Evolutionary conservation across 2,329 filamentous ascomycete species (phyloP).

Genomic region (Orbilia ellipsospora): DNA sequence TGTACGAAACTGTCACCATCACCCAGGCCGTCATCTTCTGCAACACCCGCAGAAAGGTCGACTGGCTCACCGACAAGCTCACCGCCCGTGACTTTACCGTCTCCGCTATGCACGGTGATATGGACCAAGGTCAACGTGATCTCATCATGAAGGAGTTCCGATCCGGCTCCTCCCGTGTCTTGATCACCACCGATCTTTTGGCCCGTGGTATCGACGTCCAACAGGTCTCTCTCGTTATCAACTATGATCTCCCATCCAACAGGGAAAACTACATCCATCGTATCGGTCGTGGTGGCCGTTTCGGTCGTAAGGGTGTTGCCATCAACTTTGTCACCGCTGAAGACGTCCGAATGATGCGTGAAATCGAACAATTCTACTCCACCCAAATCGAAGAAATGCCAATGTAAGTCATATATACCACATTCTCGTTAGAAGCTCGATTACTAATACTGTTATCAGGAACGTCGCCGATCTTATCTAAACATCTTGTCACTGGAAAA

Average conservation of each 20-base stretch:
- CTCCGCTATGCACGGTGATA: constrained; percentile 99
- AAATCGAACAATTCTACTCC: constrained; percentile 99
- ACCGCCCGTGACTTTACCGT: constrained; percentile 98
- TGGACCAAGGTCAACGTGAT: constrained; percentile 98
- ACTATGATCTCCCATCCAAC: constrained; percentile 99
- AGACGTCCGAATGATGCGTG: constrained; percentile 99
- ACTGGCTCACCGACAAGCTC: constrained; percentile 99
- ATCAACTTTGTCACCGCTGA: constrained; percentile 99
- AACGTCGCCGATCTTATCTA: constrained; percentile 81
- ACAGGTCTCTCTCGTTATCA: constrained; percentile 99
- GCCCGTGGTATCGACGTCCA: constrained; percentile 99
- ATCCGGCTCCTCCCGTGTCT: constrained; percentile 95
- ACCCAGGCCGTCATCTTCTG: constrained; percentile 99
- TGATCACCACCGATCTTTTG: constrained; percentile 97
- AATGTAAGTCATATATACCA: constrained; percentile 77
- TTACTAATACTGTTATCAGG: constrained; percentile 46
- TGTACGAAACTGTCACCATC: constrained; percentile 99
- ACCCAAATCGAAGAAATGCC: constrained; percentile 99
- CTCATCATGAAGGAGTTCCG: constrained; percentile 99
- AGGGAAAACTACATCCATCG: constrained; percentile 99
- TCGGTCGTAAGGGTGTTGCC: constrained; percentile 99
- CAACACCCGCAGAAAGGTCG: constrained; percentile 99
- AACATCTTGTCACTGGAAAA: constrained; percentile 58
- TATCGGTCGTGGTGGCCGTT: constrained; percentile 99
- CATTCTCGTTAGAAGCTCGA: neutral